phyloP scores from a whole-genome alignment of 371 early-diverging fungal genomes.

The Mucor saturninus region DNA sequence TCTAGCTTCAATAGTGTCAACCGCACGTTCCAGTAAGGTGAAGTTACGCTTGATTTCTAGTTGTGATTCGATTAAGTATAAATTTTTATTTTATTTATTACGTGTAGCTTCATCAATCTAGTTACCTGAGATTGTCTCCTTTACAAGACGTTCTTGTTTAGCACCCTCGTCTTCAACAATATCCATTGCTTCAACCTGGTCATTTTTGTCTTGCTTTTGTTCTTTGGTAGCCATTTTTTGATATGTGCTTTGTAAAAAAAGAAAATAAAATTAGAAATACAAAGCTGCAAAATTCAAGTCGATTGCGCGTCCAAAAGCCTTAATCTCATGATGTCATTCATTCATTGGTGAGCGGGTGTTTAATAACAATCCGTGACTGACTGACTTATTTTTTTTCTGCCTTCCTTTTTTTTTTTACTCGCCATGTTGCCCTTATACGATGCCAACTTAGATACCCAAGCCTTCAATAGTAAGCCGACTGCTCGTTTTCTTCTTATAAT shows the following conservation, averaged over 20 bases:
- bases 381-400: neutral
- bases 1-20: slow-evolving; percentile 82
- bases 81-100: neutral
- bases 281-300: neutral
- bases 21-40: slow-evolving; percentile 80
- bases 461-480: slow-evolving; percentile 22
- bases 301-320: slow-evolving; percentile 15
- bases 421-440: slow-evolving; percentile 24
- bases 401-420: neutral
- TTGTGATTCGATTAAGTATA: neutral
- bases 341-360: neutral
- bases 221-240: slow-evolving; percentile 30
- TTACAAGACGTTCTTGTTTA: slow-evolving; percentile 45
- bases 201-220: slow-evolving; percentile 30
- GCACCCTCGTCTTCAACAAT: slow-evolving; percentile 48
- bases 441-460: slow-evolving; percentile 12
- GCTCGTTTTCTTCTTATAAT: neutral
- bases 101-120: neutral
- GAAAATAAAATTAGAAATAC: slow-evolving; percentile 3
- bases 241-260: neutral
- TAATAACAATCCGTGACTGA: neutral
- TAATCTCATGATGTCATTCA: slow-evolving; percentile 2
- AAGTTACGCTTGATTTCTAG: slow-evolving; percentile 88
- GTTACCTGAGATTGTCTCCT: slow-evolving; percentile 42
- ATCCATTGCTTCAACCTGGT: slow-evolving; percentile 47